Conservation (phyloP, 371 early-diverging fungal species). For the Circinella minor region DNA sequence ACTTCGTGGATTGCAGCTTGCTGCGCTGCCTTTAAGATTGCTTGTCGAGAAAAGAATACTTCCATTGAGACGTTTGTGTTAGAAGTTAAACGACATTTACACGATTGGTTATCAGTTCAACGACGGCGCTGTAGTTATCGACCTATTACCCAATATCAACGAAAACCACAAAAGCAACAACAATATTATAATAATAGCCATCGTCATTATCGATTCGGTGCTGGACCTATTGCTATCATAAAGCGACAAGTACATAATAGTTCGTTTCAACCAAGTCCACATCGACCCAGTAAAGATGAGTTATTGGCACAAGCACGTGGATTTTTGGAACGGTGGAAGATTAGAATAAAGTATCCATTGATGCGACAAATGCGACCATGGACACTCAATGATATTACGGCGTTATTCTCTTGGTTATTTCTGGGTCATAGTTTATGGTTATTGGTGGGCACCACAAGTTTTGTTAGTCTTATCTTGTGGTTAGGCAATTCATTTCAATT, state of each 20-base stretch:
- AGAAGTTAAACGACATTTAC: slow-evolving; percentile 9
- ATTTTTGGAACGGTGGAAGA: slow-evolving; percentile 56
- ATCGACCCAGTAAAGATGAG: slow-evolving; percentile 49
- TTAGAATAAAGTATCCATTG: slow-evolving; percentile 60
- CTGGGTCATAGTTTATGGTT: slow-evolving; percentile 86
- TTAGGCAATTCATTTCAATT: slow-evolving; percentile 87
- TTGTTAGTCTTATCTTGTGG: slow-evolving; percentile 81
- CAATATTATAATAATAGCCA: background rate
- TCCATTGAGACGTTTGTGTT: slow-evolving; percentile 8
- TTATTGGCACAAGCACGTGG: slow-evolving; percentile 52
- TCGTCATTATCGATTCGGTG: background rate
- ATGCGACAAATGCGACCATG: slow-evolving; percentile 78
- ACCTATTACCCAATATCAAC: background rate
- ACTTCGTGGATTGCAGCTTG: slow-evolving; percentile 4
- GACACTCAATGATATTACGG: slow-evolving; percentile 89
- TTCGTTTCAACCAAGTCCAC: slow-evolving; percentile 20
- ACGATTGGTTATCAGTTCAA: background rate
- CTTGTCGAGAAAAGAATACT: slow-evolving; percentile 6
- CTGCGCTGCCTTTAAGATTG: slow-evolving; percentile 6
- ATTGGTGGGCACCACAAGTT: slow-evolving; percentile 90
- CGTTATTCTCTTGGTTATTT: slow-evolving; percentile 89
- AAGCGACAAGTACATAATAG: slow-evolving; percentile 9
- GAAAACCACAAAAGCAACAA: background rate
- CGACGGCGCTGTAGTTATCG: slow-evolving; percentile 3
- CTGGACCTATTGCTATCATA: background rate